Conservation (phyloP, 805 yeast genomes). For the Jamesozyma spencerorum region DNA sequence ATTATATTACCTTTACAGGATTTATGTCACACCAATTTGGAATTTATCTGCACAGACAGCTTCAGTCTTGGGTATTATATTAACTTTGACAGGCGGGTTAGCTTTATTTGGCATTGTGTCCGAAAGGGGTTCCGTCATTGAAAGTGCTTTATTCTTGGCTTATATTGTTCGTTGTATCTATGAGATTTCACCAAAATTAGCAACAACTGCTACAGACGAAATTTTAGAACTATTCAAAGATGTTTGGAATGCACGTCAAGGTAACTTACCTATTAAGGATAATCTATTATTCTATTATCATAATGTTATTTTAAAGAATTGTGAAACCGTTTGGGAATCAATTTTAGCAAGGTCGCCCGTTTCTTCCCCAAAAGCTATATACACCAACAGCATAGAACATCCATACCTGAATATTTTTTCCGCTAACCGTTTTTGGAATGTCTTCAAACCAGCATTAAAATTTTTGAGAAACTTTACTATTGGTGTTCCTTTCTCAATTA, state of each 20-base stretch:
- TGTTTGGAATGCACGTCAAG: slow-evolving; percentile 30
- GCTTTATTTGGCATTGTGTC: slow-evolving; percentile 79
- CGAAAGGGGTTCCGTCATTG: slow-evolving; percentile 82
- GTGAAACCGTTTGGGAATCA: slow-evolving; percentile 22
- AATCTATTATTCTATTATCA: slow-evolving; percentile 25
- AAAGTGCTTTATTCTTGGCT: slow-evolving; percentile 75
- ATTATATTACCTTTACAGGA: slow-evolving; percentile 69
- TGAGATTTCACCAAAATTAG: slow-evolving; percentile 83
- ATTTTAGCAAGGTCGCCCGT: slow-evolving; percentile 15
- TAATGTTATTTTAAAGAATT: slow-evolving; percentile 21
- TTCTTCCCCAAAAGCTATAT: slow-evolving; percentile 1
- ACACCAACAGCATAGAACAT: background rate
- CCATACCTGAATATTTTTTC: background rate
- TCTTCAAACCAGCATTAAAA: slow-evolving; percentile 23
- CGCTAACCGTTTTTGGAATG: slow-evolving; percentile 7
- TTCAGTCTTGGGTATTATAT: slow-evolving; percentile 74
- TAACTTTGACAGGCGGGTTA: slow-evolving; percentile 64
- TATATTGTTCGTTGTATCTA: slow-evolving; percentile 89
- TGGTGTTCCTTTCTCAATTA: slow-evolving; percentile 26
- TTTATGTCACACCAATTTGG: slow-evolving; percentile 70
- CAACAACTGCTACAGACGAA: slow-evolving; percentile 43
- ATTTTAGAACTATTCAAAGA: slow-evolving; percentile 33
- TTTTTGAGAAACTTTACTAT: slow-evolving; percentile 24
- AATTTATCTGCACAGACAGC: slow-evolving; percentile 65
- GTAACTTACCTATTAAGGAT: slow-evolving; percentile 28